phyloP scores from a whole-genome alignment of 495 filamentous ascomycete genomes.

The Hamigera avellanea region DNA sequence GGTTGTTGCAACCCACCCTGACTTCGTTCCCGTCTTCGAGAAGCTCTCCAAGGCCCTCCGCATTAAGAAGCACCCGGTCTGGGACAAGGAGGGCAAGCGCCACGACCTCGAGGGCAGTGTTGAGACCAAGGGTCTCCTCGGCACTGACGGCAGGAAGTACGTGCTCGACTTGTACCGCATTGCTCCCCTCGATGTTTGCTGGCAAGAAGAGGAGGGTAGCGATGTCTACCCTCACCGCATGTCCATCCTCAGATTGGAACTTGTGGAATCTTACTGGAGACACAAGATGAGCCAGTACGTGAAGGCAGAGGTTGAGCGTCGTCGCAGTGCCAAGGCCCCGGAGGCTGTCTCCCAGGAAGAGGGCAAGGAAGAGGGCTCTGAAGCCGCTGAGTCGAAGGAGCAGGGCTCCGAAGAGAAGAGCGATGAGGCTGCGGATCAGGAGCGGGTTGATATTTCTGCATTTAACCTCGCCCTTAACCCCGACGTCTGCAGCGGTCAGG shows the following conservation, averaged over 20 bases:
- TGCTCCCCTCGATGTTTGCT: constrained; percentile 80
- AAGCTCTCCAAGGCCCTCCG: constrained; percentile 78
- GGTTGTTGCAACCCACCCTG: constrained; percentile 76
- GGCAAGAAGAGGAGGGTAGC: constrained; percentile 67
- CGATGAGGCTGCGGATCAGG: constrained; percentile 32
- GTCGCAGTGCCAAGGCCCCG: constrained; percentile 30
- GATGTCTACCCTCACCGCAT: constrained; percentile 84
- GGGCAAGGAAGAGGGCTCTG: constrained; percentile 31
- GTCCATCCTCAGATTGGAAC: constrained; percentile 80
- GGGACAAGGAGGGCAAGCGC: constrained; percentile 89
- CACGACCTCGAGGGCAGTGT: constrained; percentile 93
- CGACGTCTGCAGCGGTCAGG: constrained; percentile 87
- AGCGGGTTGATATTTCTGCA: constrained; percentile 66
- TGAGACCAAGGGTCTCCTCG: constrained; percentile 93
- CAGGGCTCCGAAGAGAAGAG: constrained; percentile 18
- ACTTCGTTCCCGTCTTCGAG: constrained; percentile 75
- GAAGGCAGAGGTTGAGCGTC: constrained; percentile 55
- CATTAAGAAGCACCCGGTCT: constrained; percentile 91
- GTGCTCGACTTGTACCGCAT: constrained; percentile 93
- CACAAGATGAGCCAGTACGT: constrained; percentile 81
- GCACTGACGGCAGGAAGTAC: constrained; percentile 96
- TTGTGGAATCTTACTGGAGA: constrained; percentile 75
- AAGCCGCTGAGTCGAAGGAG: constrained; percentile 15
- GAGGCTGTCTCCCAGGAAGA: constrained; percentile 20
- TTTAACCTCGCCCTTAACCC: constrained; percentile 89